Evolutionary conservation across 176 grass and related monocot genomes (phyloP), one percentile per base, ranked within the genome.

Genomic region (Avena atlantica): DNA sequence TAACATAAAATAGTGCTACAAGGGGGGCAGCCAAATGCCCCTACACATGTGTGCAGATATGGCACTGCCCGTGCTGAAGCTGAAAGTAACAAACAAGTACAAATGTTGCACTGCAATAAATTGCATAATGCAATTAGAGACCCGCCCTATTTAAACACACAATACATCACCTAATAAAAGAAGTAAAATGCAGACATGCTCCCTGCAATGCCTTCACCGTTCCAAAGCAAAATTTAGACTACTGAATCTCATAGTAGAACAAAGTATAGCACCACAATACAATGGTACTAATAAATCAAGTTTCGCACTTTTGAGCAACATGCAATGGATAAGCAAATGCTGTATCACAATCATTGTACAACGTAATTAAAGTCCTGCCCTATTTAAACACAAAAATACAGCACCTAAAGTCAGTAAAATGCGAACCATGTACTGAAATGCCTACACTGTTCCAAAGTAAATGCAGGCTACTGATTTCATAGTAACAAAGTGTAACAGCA

Each of bases 51-150:
- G 31, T 69, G 31, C 55, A 57, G 27, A 40, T 63, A 20, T 44
- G 34, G 19, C 0, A 63, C 12, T 16, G 4, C 57, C 63, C 2
- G 34, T 16, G 4, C 57, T 80, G 37, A 19, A 80, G 78, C 44
- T 44, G 47, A 57, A 76, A 55, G 49, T 53, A 55, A 55, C 49
- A 50, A 27, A 76, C 74, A 55, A 53, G 73, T 53, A 76, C 15
- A 76, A 76, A 19, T 76, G 24, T 17, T 76, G 49, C 49, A 76
- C 20, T 70, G 67, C 67, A 42, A 70, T 70, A 17, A 70, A 36
- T 44, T 36, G 65, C 7, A 70, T 20, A 52, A 55, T 56, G 8
- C 50, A 77, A 77, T 55, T 29, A 77, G 20, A 55, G 4, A 8
- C 25, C 15, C 6, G 1, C 25, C 50, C 50, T 77, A 56, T 56